Conservation (phyloP, 1,139 yeast genomes). For the Neolecta irregularis region DNA sequence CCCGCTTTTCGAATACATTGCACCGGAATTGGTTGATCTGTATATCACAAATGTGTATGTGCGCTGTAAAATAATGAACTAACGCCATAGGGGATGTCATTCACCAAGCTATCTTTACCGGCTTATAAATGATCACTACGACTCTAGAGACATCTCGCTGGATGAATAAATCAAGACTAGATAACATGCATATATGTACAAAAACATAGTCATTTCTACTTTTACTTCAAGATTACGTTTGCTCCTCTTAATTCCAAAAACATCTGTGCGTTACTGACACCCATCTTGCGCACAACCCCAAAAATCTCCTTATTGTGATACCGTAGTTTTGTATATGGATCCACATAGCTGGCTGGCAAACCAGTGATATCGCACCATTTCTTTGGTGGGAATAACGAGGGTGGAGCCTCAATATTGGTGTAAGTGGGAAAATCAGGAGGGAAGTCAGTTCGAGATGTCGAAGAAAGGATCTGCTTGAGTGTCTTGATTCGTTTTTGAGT, state of each 20-base stretch:
- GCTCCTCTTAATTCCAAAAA: slow-evolving; percentile 1
- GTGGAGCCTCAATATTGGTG: slow-evolving; percentile 65
- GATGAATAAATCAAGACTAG: background rate
- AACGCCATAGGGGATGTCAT: slow-evolving; percentile 52
- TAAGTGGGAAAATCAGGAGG: slow-evolving; percentile 27
- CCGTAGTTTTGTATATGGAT: slow-evolving; percentile 62
- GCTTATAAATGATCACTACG: slow-evolving; percentile 82
- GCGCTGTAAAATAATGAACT: slow-evolving; percentile 3
- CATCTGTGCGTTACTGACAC: background rate
- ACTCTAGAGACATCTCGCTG: slow-evolving; percentile 10
- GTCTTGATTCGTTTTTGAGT: slow-evolving; percentile 46
- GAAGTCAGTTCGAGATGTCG: slow-evolving; percentile 20
- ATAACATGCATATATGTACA: background rate
- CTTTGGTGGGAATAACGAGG: slow-evolving; percentile 64
- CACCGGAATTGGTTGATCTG: slow-evolving; percentile 89
- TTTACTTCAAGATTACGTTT: slow-evolving; percentile 1
- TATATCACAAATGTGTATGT: slow-evolving; percentile 68
- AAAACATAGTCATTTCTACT: background rate
- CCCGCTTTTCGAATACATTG: slow-evolving; percentile 81
- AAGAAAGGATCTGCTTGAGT: slow-evolving; percentile 55
- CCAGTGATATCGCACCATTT: slow-evolving; percentile 94
- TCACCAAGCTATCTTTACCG: slow-evolving; percentile 94
- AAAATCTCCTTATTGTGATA: slow-evolving; percentile 76
- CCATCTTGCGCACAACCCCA: slow-evolving; percentile 57
- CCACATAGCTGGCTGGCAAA: slow-evolving; percentile 56